A percentile compares a stretch with the other conserved stretches of the same genome.
Evolutionary conservation across 2,329 filamentous ascomycete species (phyloP).

Genomic region (Cordyceps militaris): DNA sequence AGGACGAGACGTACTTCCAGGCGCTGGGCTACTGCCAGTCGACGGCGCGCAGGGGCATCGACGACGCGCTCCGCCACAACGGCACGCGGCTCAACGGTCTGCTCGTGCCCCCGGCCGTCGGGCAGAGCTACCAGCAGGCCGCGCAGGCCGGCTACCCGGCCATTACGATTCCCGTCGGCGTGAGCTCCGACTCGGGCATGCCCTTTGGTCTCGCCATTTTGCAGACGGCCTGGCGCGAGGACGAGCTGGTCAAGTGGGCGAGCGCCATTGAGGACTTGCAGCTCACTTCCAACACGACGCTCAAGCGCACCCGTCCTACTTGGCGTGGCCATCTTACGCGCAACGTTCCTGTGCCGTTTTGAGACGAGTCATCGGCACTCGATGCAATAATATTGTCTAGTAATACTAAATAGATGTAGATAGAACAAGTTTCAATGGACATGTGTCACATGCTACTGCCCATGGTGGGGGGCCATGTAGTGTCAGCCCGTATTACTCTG

Average conservation of each 20-base stretch:
- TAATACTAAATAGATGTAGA: no score
- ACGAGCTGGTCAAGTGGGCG: constrained; percentile 46
- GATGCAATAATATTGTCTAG: no score
- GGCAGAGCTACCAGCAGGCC: constrained; percentile 60
- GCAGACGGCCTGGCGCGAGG: constrained; percentile 52
- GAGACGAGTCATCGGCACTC: neutral
- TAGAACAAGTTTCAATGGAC: no score
- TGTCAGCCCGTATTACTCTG: neutral
- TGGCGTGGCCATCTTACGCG: constrained; percentile 46
- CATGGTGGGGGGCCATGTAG: no score
- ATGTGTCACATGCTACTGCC: no score
- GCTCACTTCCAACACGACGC: constrained; percentile 32
- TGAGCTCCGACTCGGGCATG: constrained; percentile 48
- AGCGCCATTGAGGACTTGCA: constrained; percentile 55
- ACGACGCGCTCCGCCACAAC: constrained; percentile 52
- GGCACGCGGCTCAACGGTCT: constrained; percentile 50
- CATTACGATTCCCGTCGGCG: constrained; percentile 59
- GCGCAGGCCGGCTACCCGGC: constrained; percentile 72
- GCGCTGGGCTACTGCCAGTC: constrained; percentile 56
- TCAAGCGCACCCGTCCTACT: constrained; percentile 41
- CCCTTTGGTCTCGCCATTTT: constrained; percentile 52
- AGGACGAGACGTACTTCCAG: constrained; percentile 59
- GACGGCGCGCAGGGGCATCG: constrained; percentile 59
- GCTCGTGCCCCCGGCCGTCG: constrained; percentile 62
- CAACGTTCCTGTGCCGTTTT: constrained; percentile 35